Percentiles rank a stretch among this genome's conserved stretches.
Conservation (phyloP, 2,329 filamentous ascomycete species). For the Ophiostoma ulmi region DNA sequence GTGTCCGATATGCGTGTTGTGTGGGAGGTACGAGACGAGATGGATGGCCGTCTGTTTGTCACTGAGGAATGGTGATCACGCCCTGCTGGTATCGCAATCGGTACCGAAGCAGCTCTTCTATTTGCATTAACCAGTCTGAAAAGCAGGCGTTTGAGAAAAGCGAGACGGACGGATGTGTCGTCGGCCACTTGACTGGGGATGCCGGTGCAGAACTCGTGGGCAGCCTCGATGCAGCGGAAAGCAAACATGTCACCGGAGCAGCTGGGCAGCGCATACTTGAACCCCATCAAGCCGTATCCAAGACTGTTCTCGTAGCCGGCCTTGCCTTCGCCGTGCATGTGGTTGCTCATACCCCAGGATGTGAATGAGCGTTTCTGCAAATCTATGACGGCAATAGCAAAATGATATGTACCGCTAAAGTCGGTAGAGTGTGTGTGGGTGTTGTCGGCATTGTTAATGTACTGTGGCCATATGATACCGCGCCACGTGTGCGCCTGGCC, state of each 20-base stretch:
- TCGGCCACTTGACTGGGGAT: not conserved
- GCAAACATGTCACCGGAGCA: not conserved
- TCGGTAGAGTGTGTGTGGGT: too few species aligned
- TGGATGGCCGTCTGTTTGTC: not conserved
- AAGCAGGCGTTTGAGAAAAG: not conserved
- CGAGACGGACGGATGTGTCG: not conserved
- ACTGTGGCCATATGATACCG: not conserved
- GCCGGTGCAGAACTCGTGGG: not conserved
- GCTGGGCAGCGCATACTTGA: not conserved
- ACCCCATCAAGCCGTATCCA: not conserved
- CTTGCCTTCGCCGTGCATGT: not conserved
- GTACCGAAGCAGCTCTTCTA: not conserved
- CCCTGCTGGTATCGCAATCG: not conserved
- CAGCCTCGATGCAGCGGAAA: conserved; percentile 7
- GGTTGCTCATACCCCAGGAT: not conserved
- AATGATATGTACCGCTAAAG: not conserved
- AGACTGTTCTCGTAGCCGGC: not conserved
- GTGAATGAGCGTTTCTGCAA: not conserved
- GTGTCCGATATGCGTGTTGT: not conserved
- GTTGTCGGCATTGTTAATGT: not conserved
- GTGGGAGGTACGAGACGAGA: not conserved
- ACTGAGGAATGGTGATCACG: not conserved
- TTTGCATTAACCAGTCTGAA: not conserved
- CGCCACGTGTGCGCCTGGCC: not conserved
- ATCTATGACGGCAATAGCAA: conserved; percentile 4